Conservation (phyloP, 2,329 filamentous ascomycete genomes). For the Cladophialophora chaetospira region DNA sequence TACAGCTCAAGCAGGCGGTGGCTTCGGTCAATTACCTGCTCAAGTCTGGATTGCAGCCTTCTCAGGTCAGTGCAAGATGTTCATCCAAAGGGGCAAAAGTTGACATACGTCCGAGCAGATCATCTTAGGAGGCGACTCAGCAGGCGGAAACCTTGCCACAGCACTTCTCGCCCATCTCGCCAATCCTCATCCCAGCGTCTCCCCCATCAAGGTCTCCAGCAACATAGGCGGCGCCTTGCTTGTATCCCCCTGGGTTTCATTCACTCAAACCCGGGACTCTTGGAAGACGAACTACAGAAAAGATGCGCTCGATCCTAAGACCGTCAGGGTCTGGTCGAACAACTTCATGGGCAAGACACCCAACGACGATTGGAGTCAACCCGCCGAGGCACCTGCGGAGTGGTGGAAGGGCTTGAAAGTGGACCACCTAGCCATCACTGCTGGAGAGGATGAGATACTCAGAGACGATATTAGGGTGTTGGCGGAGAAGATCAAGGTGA, state of each 20-base stretch:
- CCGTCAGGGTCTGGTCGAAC: constrained; percentile 16
- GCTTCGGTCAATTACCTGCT: constrained; percentile 44
- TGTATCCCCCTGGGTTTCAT: constrained; percentile 60
- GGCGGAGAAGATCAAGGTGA: constrained; percentile 19
- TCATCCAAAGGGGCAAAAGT: background rate
- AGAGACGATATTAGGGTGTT: constrained; percentile 23
- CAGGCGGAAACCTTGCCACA: constrained; percentile 44
- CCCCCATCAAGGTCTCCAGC: constrained; percentile 37
- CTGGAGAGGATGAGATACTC: constrained; percentile 22
- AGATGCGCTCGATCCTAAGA: constrained; percentile 13
- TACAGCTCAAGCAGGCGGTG: constrained; percentile 47
- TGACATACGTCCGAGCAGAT: constrained; percentile 32
- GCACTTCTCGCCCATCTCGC: constrained; percentile 22
- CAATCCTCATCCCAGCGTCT: constrained; percentile 56
- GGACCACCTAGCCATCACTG: constrained; percentile 19
- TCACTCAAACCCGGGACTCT: constrained; percentile 40
- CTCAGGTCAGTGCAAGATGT: constrained; percentile 8
- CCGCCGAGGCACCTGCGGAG: constrained; percentile 17
- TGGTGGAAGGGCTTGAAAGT: constrained; percentile 27
- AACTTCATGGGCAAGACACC: constrained; percentile 21
- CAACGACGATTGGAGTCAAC: constrained; percentile 22
- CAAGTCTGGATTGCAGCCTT: constrained; percentile 17
- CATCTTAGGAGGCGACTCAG: constrained; percentile 47
- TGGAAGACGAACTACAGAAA: constrained; percentile 15
- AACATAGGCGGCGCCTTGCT: constrained; percentile 53